Evolutionary conservation across 2,329 filamentous ascomycete genomes (phyloP).

Genomic region (Fusarium sp.): DNA sequence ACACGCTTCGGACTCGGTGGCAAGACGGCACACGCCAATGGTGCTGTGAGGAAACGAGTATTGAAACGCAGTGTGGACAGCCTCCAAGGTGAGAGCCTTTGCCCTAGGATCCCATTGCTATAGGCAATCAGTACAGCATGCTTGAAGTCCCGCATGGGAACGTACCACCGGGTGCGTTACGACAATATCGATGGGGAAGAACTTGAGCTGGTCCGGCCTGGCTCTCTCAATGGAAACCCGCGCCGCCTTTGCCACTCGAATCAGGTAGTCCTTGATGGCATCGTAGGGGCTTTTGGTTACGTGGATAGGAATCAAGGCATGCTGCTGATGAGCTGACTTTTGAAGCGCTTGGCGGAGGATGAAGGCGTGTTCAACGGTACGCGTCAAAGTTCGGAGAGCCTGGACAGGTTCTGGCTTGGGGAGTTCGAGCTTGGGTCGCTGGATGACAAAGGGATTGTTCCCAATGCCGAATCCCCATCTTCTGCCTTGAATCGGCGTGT

Average conservation of each 20-base stretch:
- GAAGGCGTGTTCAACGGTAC: constrained; percentile 13
- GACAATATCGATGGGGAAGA: constrained; percentile 23
- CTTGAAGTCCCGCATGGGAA: not conserved
- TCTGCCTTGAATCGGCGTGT: constrained; percentile 7
- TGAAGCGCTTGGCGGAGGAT: not conserved
- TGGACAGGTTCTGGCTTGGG: constrained; percentile 4
- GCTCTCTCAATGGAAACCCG: constrained; percentile 12
- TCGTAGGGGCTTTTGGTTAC: constrained; percentile 16
- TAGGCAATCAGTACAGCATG: no score
- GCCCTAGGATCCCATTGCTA: constrained; percentile 28
- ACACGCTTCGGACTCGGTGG: constrained; percentile 24
- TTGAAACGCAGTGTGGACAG: constrained; percentile 17
- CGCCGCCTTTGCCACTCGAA: constrained; percentile 4
- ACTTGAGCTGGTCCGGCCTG: not conserved
- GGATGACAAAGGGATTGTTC: constrained; percentile 23
- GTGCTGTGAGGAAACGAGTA: constrained; percentile 6
- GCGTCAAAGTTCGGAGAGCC: constrained; percentile 14
- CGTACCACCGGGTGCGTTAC: constrained; percentile 25
- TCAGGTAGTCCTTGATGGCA: constrained; percentile 23
- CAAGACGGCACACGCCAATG: constrained; percentile 5
- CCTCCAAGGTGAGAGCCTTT: constrained; percentile 20
- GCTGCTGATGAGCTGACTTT: not conserved
- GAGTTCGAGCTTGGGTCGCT: constrained; percentile 22
- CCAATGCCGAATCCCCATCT: constrained; percentile 24
- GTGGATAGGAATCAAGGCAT: constrained; percentile 10